Base-by-base conservation (phyloP, 1,139 yeast genomes). In the Hanseniaspora uvarum region DNA sequence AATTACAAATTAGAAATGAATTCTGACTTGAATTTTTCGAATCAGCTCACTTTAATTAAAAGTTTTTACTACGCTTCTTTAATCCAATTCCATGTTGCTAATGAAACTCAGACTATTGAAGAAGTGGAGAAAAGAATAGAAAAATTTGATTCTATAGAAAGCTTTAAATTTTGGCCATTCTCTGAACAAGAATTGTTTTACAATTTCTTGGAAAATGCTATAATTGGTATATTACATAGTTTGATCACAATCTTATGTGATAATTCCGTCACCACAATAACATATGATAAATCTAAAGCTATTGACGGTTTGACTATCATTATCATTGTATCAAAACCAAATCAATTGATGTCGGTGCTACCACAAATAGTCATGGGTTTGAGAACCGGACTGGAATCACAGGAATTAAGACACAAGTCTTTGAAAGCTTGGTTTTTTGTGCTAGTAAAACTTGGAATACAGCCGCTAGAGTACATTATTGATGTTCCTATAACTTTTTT, bases 361-460 rank as follows among this genome's bases (percentile, higher is more conserved):
- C 95, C 96, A 0, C 98, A 92, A 64, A 77, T 94, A 5, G 83
- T 88, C 56, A 84, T 95, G 0, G 85, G 95, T 61, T 70, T 94
- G 19, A 96, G 88, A 63, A 80, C 92, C 0, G 83, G 94, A 0
- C 68, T 89, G 33, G 89, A 83, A 40, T 76, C 76, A 23, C 69
- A 75, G 0, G 80, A 78, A 31, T 74, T 88, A 26, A 83, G 83
- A 58, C 71, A 71, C 19, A 76, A 77, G 37, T 80, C 94, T 0
- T 69, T 92, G 53, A 71, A 74, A 45, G 83, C 94, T 55, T 83
- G 96, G 83, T 72, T 71, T 60, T 72, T 68, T 24, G 72, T 84
- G 56, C 79, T 78, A 23, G 71, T 72, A 21, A 73, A 71, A 14
- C 66, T 83, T 24, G 73, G 72, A 18, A 74, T 78, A 16, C 71